These are phyloP conservation scores for Elaeis guineensis DNA, from an alignment of 176 grass and related monocot genomes.

Conservation along the genomic window DNA sequence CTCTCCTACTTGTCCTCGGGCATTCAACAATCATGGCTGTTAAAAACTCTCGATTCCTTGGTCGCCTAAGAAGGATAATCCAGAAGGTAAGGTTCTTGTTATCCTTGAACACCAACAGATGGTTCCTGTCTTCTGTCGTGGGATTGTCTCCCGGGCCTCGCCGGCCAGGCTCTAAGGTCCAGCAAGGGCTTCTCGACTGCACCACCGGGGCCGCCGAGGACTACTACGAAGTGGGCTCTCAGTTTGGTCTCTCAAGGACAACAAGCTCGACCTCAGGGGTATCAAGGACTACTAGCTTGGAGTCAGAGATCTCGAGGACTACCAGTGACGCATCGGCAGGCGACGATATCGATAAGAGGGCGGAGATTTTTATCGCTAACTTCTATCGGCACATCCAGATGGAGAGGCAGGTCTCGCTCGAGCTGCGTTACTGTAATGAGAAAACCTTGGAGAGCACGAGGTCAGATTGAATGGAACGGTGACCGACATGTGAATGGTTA, in stretches of 20 bases:
- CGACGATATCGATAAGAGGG: slow-evolving; percentile 46
- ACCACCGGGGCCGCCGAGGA: background rate
- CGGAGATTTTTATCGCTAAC: slow-evolving; percentile 50
- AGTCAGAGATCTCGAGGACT: slow-evolving; percentile 15
- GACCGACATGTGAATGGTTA: too few species aligned
- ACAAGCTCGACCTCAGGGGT: slow-evolving; percentile 1
- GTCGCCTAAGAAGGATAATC: slow-evolving; percentile 34
- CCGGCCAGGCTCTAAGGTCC: slow-evolving; percentile 30
- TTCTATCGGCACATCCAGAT: slow-evolving; percentile 56
- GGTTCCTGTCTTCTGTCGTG: slow-evolving; percentile 39
- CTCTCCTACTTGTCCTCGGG: too few species aligned
- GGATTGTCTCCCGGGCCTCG: background rate
- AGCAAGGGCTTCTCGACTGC: slow-evolving; percentile 43
- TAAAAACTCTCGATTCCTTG: slow-evolving; percentile 21
- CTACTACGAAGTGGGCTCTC: background rate
- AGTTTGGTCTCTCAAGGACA: background rate
- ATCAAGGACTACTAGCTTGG: slow-evolving; percentile 34
- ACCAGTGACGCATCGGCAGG: slow-evolving; percentile 7
- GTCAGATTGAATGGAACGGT: background rate
- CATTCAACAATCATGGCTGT: background rate
- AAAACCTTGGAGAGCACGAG: slow-evolving; percentile 24
- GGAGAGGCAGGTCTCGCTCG: slow-evolving; percentile 77
- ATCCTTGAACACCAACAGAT: slow-evolving; percentile 51
- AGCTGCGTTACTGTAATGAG: slow-evolving; percentile 38
- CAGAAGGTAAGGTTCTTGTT: slow-evolving; percentile 61